A percentile compares a stretch with the other conserved stretches of the same genome.
These are phyloP conservation scores for Pichia norvegensis DNA, from an alignment of 1,139 yeast genomes.

Conservation along the genomic window DNA sequence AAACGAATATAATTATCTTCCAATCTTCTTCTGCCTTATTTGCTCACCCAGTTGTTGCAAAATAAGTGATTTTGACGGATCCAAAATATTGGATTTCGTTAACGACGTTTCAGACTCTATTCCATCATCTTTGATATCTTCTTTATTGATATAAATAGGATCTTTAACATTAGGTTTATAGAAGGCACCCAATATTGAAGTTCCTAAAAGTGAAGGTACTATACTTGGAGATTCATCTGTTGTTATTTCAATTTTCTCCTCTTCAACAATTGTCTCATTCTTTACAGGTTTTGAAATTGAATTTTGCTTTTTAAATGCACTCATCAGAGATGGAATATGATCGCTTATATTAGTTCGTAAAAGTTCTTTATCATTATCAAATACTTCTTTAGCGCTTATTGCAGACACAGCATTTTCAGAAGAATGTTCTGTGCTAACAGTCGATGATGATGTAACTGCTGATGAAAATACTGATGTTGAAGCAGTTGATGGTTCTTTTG, in stretches of 20 bases:
- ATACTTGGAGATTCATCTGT: conserved; percentile 10
- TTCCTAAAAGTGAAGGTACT: conserved; percentile 9
- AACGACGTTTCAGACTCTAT: background rate
- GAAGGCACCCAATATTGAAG: conserved; percentile 21
- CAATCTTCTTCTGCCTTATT: background rate
- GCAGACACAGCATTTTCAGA: conserved; percentile 11
- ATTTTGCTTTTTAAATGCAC: conserved; percentile 41
- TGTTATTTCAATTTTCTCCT: background rate
- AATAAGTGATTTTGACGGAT: conserved; percentile 1
- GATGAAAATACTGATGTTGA: background rate
- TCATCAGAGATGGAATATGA: conserved; percentile 48
- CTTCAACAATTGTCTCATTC: background rate
- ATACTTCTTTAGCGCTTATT: conserved; percentile 11
- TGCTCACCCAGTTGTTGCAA: conserved; percentile 1
- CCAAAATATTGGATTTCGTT: background rate
- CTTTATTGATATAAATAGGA: conserved; percentile 16
- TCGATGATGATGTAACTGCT: conserved; percentile 5
- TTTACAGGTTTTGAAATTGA: background rate
- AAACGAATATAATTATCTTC: no score
- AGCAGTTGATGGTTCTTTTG: conserved; percentile 6
- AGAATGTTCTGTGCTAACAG: conserved; percentile 11
- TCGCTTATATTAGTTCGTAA: conserved; percentile 42
- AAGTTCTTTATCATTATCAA: conserved; percentile 12
- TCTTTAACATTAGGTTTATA: conserved; percentile 19
- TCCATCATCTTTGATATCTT: background rate